phyloP scores from a whole-genome alignment of 768 basidiomycete genomes.

The Auriscalpium microsporum region DNA sequence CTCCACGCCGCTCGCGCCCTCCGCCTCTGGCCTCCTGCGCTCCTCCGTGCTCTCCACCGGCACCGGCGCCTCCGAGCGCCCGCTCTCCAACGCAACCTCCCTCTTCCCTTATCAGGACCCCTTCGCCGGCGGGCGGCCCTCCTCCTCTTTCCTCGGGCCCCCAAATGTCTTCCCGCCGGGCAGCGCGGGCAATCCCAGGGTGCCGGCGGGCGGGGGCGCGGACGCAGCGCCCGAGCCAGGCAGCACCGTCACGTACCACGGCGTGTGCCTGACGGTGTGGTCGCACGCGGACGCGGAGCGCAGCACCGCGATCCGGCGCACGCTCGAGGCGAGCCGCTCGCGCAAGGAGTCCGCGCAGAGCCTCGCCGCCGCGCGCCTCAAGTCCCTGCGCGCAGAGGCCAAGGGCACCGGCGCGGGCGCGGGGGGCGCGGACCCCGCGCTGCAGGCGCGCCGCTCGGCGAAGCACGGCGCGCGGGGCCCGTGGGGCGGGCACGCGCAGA shows the following conservation, averaged over 20 bases:
- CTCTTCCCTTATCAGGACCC: constrained; percentile 76
- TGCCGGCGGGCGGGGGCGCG: constrained; percentile 1
- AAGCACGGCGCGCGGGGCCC: constrained; percentile 57
- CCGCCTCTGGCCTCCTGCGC: constrained; percentile 60
- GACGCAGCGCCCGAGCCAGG: constrained; percentile 14
- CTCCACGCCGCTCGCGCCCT: constrained; percentile 67
- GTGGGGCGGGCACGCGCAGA: constrained; percentile 50
- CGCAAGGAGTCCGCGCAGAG: constrained; percentile 78
- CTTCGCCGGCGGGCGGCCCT: constrained; percentile 58
- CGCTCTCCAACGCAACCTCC: constrained; percentile 60
- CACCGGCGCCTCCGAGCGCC: constrained; percentile 25
- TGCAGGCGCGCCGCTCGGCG: constrained; percentile 48
- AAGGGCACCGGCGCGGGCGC: constrained; percentile 23
- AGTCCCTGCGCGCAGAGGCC: constrained; percentile 46
- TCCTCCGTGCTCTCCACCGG: constrained; percentile 67
- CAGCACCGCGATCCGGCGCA: constrained; percentile 73
- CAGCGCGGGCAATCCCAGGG: constrained; percentile 10
- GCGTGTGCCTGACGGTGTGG: constrained; percentile 92
- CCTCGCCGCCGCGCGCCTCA: constrained; percentile 57
- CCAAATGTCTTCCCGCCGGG: constrained; percentile 46
- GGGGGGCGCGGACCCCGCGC: constrained; percentile 42
- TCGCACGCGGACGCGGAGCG: constrained; percentile 89
- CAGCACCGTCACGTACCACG: constrained; percentile 69
- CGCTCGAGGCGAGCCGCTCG: constrained; percentile 68
- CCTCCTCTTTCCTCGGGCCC: constrained; percentile 75